Evolutionary conservation across 2,329 filamentous ascomycete species (phyloP), one percentile per base, ranked within the genome.

Genomic region (Colletotrichum lupini): DNA sequence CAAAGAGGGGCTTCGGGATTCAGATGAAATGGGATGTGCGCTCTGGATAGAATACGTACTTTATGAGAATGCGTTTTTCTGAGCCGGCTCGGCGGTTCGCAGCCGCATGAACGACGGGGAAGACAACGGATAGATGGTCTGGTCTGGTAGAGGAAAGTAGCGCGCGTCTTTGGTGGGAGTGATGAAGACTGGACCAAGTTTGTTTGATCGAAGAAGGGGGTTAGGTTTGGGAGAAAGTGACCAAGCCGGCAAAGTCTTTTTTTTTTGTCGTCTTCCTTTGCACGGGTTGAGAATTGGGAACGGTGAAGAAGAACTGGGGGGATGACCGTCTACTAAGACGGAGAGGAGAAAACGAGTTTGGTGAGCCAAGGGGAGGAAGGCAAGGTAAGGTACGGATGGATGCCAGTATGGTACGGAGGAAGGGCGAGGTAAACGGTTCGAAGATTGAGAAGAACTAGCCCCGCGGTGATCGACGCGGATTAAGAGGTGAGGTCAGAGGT

Each of bases 401-500:
- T 42, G 37, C 14, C 37, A 42, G 32, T 24, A 52, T 16, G 28
- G 55, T 61, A 67, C 53, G 63, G 63, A 67, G 63, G 53, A 55
- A 67, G 63, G 63, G 22, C 37, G 26, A 65, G 24, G 62, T 42
- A 37, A 66, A 67, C 53, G 53, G 63, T 67, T 59, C 19, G 12
- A 35, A n/a, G 16, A 52, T 42, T 28, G 37, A 30, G 46, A 49
- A 46, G 37, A 56, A 53, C n/a, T 37, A 73, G 71, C 71, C 71
- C 71, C 71, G 71, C 71, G 71, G 71, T 73, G 61, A 73, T 73
- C 67, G 71, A 61, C 55, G 67, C 35, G 37, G 56, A 66, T 61
- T 60, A n/a, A 68, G 35, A 73, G 61, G 71, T 73, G 71, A 73
- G 71, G 71, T 73, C 71, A 73, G 67, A 73, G 71, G 71, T 73